Evolutionary conservation across 225 moss, liverwort and hornwort genomes (phyloP).

Genomic region (Physcomitrellopsis africana): DNA sequence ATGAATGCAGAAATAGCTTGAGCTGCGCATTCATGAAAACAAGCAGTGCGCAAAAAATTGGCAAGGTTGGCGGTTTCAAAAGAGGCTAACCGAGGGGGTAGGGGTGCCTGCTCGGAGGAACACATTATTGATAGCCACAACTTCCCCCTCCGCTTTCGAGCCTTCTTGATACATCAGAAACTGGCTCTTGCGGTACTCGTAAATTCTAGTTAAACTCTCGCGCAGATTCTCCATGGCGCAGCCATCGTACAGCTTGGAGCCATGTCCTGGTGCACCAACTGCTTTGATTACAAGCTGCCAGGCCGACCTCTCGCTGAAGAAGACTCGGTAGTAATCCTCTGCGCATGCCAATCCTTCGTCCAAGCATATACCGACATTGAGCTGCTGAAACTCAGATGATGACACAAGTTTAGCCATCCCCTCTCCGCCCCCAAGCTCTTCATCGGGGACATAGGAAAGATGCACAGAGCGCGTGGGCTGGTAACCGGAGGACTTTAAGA

Average conservation of each 20-base stretch:
- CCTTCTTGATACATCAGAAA: conserved; percentile 56
- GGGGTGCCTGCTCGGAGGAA: conserved; percentile 69
- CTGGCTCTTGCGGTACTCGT: conserved; percentile 57
- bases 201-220: conserved; percentile 55
- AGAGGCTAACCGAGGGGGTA: conserved; percentile 40
- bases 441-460: conserved; percentile 82
- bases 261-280: conserved; percentile 57
- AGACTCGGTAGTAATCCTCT: conserved; percentile 37
- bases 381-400: conserved; percentile 48
- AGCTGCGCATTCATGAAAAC: neutral
- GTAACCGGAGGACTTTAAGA: conserved; percentile 36
- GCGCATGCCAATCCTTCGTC: conserved; percentile 58
- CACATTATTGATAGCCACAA: conserved; percentile 70
- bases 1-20: too few species aligned
- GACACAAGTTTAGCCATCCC: conserved; percentile 60
- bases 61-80: neutral
- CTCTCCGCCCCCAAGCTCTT: conserved; percentile 69
- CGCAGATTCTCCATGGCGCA: conserved; percentile 65
- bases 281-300: conserved; percentile 78
- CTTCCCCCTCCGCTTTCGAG: conserved; percentile 48
- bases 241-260: conserved; percentile 51
- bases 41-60: neutral
- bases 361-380: conserved; percentile 65
- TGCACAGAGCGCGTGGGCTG: conserved; percentile 63
- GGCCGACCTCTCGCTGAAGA: conserved; percentile 59